phyloP scores from a whole-genome alignment of 208 protist species.

The Trypanosoma vivax region DNA sequence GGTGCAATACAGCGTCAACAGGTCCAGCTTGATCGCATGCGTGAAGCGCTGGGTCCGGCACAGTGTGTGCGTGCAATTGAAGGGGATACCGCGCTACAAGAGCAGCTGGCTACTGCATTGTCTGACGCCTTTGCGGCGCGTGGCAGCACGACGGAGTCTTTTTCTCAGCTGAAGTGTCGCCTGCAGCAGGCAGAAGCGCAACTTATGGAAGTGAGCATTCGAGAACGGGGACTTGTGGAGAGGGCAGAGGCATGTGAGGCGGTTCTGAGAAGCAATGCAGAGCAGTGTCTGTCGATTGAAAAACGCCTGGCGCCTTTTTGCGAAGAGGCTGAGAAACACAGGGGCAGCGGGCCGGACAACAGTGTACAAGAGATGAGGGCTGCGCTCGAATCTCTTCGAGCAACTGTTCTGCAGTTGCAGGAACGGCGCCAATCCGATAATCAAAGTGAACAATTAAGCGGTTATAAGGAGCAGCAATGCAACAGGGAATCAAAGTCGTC shows the following conservation, averaged over 20 bases:
- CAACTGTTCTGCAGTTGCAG: too few relatives aligned
- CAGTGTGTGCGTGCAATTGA: slow-evolving; percentile 2
- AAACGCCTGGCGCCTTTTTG: too few relatives aligned
- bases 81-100: not conserved
- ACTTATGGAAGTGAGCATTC: not conserved
- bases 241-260: not conserved
- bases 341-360: too few relatives aligned
- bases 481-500: too few relatives aligned
- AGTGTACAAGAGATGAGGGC: too few relatives aligned
- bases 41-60: not conserved
- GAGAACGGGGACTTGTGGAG: slow-evolving; percentile 2
- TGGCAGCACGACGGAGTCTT: not conserved
- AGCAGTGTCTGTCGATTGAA: too few relatives aligned
- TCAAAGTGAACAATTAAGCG: too few relatives aligned
- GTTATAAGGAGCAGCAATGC: too few relatives aligned
- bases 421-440: too few relatives aligned
- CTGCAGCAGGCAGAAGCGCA: slow-evolving; percentile 4
- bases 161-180: not conserved
- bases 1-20: not conserved
- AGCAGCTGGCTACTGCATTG: slow-evolving; percentile 1
- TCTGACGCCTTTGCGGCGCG: not conserved
- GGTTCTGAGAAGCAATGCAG: not conserved
- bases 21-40: slow-evolving; percentile 1
- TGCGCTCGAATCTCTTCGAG: too few relatives aligned
- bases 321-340: too few relatives aligned